Conservation (phyloP, 2,329 filamentous ascomycete genomes). For the Colletotrichum destructivum region DNA sequence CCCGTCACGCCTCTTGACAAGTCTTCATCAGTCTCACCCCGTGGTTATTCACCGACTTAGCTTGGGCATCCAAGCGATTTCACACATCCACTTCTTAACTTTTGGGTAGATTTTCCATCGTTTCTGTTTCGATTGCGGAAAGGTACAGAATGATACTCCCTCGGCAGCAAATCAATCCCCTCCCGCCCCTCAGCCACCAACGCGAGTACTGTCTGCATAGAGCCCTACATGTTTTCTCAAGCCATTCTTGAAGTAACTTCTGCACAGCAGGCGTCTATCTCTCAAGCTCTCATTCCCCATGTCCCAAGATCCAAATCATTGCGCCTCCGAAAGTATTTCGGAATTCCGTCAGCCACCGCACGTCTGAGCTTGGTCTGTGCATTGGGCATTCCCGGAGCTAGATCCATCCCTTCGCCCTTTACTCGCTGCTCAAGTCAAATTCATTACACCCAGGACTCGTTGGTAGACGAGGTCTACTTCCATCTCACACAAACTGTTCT, state of each 20-base stretch:
- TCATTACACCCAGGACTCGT: background rate
- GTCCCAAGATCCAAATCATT: background rate
- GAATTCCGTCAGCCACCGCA: background rate
- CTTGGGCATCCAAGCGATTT: background rate
- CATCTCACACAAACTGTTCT: background rate
- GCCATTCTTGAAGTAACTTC: background rate
- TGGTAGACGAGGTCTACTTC: background rate
- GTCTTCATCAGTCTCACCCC: background rate
- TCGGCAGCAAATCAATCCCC: background rate
- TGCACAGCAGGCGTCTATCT: background rate
- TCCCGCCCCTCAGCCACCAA: background rate
- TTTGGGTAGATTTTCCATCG: too few species aligned
- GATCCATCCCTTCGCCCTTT: background rate
- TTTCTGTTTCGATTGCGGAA: too few species aligned
- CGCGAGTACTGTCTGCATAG: background rate
- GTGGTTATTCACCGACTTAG: background rate
- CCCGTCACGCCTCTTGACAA: background rate
- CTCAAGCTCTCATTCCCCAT: background rate
- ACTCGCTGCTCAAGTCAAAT: background rate
- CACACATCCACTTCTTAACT: too few species aligned
- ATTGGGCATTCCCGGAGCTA: background rate
- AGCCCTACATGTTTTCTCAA: background rate
- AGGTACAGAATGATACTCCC: too few species aligned
- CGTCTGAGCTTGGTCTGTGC: conserved; percentile 3
- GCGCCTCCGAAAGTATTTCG: background rate